These are phyloP conservation scores for Kluyveromyces siamensis DNA, from an alignment of 805 yeast species.

Conservation along the genomic window DNA sequence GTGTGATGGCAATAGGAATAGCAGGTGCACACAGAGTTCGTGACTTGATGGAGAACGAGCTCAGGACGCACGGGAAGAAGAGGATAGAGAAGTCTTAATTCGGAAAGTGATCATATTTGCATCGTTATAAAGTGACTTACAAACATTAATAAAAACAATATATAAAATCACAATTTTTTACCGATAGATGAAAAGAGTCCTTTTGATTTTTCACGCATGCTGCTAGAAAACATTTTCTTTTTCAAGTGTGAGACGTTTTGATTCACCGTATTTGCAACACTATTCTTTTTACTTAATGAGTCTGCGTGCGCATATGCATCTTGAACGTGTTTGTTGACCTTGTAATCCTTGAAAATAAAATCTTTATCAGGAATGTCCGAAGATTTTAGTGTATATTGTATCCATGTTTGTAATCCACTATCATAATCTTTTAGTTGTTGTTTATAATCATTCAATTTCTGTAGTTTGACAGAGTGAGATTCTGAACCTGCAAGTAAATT, in stretches of 20 bases:
- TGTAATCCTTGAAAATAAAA: slow-evolving; percentile 29
- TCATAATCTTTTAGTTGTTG: slow-evolving; percentile 37
- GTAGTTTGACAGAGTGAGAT: slow-evolving; percentile 17
- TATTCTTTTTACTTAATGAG: slow-evolving; percentile 30
- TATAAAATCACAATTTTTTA: slow-evolving; percentile 35
- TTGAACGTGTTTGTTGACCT: slow-evolving; percentile 42
- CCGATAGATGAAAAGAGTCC: slow-evolving; percentile 46
- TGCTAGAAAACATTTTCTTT: slow-evolving; percentile 41
- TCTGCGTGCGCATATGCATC: slow-evolving; percentile 61
- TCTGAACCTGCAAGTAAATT: slow-evolving; percentile 28
- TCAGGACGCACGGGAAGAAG: slow-evolving; percentile 64
- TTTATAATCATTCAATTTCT: slow-evolving; percentile 22
- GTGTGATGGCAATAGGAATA: slow-evolving; percentile 69
- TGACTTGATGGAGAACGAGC: slow-evolving; percentile 78
- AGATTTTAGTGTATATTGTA: slow-evolving; percentile 29
- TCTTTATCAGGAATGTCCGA: slow-evolving; percentile 23
- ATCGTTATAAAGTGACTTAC: neutral
- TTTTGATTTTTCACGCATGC: slow-evolving; percentile 41
- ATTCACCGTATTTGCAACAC: slow-evolving; percentile 33
- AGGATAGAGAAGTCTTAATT: slow-evolving; percentile 37
- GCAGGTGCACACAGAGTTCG: slow-evolving; percentile 80
- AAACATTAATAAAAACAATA: neutral
- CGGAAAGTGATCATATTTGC: neutral
- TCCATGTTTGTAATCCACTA: slow-evolving; percentile 53
- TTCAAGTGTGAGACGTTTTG: slow-evolving; percentile 44